These are phyloP conservation scores for Auriscalpium vulgare DNA, from an alignment of 768 basidiomycete genomes.

Conservation along the genomic window DNA sequence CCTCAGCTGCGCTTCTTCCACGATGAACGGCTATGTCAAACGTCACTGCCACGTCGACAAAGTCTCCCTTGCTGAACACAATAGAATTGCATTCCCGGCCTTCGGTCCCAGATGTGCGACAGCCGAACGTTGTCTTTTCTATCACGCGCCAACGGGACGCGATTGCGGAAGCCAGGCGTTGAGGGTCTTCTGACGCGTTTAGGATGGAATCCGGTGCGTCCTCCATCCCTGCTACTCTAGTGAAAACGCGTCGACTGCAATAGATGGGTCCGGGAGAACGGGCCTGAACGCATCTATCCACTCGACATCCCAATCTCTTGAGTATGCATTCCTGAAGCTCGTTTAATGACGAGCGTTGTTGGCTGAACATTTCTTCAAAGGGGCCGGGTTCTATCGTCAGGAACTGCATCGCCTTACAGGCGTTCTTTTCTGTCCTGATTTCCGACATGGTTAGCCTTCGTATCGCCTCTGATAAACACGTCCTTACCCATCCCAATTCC, in stretches of 20 bases:
- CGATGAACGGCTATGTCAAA: not conserved
- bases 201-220: not conserved
- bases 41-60: not conserved
- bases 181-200: not conserved
- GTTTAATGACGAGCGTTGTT: not conserved
- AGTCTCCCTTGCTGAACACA: not conserved
- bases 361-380: not conserved
- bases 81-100: not conserved
- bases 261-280: not conserved
- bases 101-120: not conserved
- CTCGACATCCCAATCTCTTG: not conserved
- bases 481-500: not conserved
- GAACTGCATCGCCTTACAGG: not conserved
- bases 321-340: not conserved
- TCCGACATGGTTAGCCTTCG: not conserved
- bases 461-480: too few species aligned
- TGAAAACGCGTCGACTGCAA: not conserved
- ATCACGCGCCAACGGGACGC: not conserved
- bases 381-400: not conserved
- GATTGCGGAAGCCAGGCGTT: not conserved
- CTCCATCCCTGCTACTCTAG: not conserved
- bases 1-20: not conserved
- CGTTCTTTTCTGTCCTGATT: not conserved
- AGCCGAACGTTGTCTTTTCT: not conserved
- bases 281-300: not conserved